Base-by-base conservation (phyloP, 306 rosid genomes). In the Ochetophila trinervis region DNA sequence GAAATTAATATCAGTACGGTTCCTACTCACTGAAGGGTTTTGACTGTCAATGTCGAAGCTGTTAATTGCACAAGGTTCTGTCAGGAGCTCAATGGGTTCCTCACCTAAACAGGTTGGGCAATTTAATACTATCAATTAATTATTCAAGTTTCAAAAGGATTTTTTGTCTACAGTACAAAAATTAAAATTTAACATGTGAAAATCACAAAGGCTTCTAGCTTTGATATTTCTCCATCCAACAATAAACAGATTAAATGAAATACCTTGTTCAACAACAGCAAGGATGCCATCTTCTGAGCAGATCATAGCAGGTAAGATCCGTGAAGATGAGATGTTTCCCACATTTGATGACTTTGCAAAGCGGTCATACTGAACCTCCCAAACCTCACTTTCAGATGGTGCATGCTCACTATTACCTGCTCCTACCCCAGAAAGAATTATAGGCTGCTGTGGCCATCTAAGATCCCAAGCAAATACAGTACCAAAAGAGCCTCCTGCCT, bases 391-490 rank as follows among this genome's bases (percentile, higher is more conserved):
- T 78, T 87, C 95, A 61, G 83, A 85, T 45, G 87, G 74, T 21
- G 86, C 74, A 60, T 57, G 86, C 66, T 19, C 72, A 20, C 57
- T 27, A 59, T 84, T 77, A 45, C 83, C 87, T 60, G 80, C 74
- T 35, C 84, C 96, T n/a, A 71, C 63, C 42, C 87, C 93, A 0
- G 96, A 89, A 49, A 92, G 91, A 82, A 89, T 76, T 67, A 89
- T 81, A 0, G 98, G 95, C 70, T 89, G 89, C 69, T 89, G 84
- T 53, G 79, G 96, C 87, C 83, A 82, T 82, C 96, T 87, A 58
- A 92, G 90, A 87, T 92, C 98, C 98, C 98, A 92, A 16, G 95
- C 93, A 79, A 92, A 92, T 64, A 86, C 88, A 64, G 93, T 85
- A 20, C 98, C 98, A 64, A 79, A 82, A 74, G 98, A 89, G 50